Conservation (phyloP, 1,139 yeast species). For the Zygosaccharomyces pseudobailii region DNA sequence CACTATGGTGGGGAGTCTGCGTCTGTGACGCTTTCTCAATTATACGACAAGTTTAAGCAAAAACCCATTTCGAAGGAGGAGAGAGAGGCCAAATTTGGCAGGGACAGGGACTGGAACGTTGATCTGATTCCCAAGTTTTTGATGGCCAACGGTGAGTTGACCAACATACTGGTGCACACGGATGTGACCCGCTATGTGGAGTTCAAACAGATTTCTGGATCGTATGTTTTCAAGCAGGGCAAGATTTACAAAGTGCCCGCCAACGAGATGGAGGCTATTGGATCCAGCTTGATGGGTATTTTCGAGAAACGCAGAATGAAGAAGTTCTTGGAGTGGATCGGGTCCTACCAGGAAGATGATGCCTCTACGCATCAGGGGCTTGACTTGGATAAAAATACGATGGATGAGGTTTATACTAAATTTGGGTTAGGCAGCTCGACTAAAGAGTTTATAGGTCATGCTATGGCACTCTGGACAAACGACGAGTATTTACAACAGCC, state of each 20-base stretch:
- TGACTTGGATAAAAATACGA: constrained; percentile 80
- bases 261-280: constrained; percentile 83
- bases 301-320: constrained; percentile 96
- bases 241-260: constrained; percentile 94
- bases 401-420: constrained; percentile 86
- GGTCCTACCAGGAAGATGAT: constrained; percentile 75
- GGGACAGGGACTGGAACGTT: constrained; percentile 97
- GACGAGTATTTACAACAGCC: constrained; percentile 87
- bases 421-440: constrained; percentile 93
- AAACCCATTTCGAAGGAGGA: constrained; percentile 61
- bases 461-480: constrained; percentile 96
- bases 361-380: constrained; percentile 79
- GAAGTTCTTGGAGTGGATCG: constrained; percentile 82
- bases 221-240: constrained; percentile 85
- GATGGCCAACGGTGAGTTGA: constrained; percentile 97
- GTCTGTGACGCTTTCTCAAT: constrained; percentile 47
- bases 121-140: constrained; percentile 94
- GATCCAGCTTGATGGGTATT: constrained; percentile 89
- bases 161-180: constrained; percentile 90
- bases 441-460: constrained; percentile 94
- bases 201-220: constrained; percentile 92
- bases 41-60: constrained; percentile 69
- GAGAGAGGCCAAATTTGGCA: constrained; percentile 51
- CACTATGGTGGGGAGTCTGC: constrained; percentile 84
- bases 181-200: constrained; percentile 94